phyloP scores from a whole-genome alignment of 106 monocot genomes.

The Posidonia australis region DNA sequence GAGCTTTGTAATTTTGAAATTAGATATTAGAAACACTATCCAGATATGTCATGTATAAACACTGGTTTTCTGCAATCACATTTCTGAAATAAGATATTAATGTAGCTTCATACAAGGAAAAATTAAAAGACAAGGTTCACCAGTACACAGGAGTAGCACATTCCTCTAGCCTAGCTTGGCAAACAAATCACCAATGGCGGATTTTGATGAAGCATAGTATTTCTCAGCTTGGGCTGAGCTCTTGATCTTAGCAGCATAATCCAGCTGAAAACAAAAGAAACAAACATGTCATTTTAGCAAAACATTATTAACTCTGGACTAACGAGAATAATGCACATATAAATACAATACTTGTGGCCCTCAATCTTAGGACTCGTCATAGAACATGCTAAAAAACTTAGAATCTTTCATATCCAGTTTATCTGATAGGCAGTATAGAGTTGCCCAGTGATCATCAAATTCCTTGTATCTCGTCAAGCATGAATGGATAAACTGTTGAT shows the following conservation, averaged over 20 bases:
- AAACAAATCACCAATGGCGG: conserved; percentile 52
- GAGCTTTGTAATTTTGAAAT: no score
- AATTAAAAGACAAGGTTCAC: neutral
- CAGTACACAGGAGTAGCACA: neutral
- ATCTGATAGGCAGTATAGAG: no score
- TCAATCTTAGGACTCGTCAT: no score
- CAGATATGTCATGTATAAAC: no score
- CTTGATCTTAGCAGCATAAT: conserved; percentile 90
- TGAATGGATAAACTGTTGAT: neutral
- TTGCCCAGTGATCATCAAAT: no score
- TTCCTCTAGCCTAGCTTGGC: conserved; percentile 65
- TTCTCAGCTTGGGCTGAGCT: conserved; percentile 60
- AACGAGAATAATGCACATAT: neutral
- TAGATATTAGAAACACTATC: no score
- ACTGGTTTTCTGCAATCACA: no score
- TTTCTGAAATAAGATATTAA: no score
- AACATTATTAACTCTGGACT: neutral
- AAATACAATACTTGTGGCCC: neutral
- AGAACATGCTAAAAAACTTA: no score
- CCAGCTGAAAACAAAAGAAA: conserved; percentile 35
- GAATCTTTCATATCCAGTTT: no score
- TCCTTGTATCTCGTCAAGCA: neutral
- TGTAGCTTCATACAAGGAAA: neutral
- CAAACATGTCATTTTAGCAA: neutral
- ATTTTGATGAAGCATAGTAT: conserved; percentile 54